Conservation (phyloP, 2,329 filamentous ascomycete genomes). For the Byssothecium circinans region DNA sequence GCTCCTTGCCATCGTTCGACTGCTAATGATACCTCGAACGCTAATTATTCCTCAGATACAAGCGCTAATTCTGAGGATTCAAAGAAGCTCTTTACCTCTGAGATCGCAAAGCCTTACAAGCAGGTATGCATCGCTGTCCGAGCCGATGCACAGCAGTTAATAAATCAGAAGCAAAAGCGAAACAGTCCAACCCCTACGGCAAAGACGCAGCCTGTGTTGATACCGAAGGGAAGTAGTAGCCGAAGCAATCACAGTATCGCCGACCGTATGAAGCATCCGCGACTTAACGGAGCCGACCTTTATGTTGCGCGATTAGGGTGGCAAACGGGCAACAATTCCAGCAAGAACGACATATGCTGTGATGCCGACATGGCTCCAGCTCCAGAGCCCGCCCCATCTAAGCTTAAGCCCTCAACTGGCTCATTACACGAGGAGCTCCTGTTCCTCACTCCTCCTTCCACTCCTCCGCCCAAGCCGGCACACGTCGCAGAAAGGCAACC, state of each 20-base stretch:
- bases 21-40: not conserved
- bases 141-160: not conserved
- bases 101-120: not conserved
- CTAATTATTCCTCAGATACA: not conserved
- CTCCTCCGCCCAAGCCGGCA: not conserved
- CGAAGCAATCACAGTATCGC: conserved; percentile 23
- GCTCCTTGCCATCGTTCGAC: conserved; percentile 5
- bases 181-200: not conserved
- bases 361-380: not conserved
- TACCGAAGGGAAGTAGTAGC: conserved; percentile 31
- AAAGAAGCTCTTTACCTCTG: not conserved
- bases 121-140: not conserved
- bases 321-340: not conserved
- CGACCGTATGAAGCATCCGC: conserved; percentile 50
- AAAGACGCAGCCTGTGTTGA: conserved; percentile 22
- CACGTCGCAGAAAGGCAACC: conserved; percentile 10
- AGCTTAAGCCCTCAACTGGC: conserved; percentile 11
- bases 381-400: not conserved
- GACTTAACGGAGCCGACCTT: conserved; percentile 54
- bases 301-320: conserved; percentile 53
- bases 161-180: not conserved
- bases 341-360: conserved; percentile 1
- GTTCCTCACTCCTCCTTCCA: conserved; percentile 8
- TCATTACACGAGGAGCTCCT: conserved; percentile 55
- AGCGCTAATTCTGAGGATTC: not conserved